Evolutionary conservation across 176 grass and related monocot species (phyloP).

Genomic region (Musa troglodytarum): DNA sequence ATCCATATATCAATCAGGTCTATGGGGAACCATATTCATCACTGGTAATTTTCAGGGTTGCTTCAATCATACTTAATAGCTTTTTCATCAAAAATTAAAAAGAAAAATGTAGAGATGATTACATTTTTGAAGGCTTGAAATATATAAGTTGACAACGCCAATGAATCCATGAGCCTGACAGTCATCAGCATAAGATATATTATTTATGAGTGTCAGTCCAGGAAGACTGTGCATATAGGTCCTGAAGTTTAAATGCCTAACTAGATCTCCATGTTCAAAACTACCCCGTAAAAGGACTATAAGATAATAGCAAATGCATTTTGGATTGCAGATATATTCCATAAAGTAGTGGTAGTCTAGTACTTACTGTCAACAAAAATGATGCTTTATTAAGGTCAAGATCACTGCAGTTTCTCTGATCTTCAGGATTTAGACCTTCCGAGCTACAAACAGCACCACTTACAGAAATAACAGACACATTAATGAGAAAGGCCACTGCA

Average conservation of each 20-base stretch:
- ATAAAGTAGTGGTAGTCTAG: background rate
- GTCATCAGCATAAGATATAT: background rate
- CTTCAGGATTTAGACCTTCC: slow-evolving; percentile 54
- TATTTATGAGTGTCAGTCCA: background rate
- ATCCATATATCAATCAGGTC: too few relatives aligned
- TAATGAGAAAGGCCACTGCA: slow-evolving; percentile 86
- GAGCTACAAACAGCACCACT: slow-evolving; percentile 88
- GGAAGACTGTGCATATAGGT: background rate
- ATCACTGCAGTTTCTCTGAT: slow-evolving; percentile 65
- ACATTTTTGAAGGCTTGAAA: too few relatives aligned
- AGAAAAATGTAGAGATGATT: too few relatives aligned
- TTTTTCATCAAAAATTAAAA: background rate
- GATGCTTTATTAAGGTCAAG: slow-evolving; percentile 97
- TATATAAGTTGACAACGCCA: background rate
- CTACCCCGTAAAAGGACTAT: background rate
- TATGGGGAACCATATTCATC: background rate
- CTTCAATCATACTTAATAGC: background rate
- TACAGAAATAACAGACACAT: slow-evolving; percentile 91
- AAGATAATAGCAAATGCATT: background rate
- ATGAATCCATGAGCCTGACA: background rate
- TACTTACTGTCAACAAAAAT: slow-evolving; percentile 76
- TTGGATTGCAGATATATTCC: background rate
- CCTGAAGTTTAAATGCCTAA: background rate
- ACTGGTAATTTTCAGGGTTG: background rate
- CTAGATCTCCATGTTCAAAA: background rate